Conservation (phyloP, 345 rosid species). For the Rhodamnia rubescens region DNA sequence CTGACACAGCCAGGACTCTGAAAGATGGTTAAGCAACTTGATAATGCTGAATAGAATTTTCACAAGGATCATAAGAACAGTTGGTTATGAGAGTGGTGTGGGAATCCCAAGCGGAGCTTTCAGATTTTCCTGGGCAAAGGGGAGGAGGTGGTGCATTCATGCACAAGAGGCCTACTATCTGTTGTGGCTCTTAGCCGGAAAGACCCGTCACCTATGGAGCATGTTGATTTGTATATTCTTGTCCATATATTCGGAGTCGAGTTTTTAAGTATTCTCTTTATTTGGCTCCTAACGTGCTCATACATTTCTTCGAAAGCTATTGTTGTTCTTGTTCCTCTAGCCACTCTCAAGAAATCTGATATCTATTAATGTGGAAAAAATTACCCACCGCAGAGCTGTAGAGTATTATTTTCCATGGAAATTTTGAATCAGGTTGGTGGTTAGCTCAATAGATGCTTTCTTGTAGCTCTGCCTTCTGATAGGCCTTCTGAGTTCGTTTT, state of each 20-base stretch:
- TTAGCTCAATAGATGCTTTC: too few species aligned
- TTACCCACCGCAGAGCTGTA: background rate
- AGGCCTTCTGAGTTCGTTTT: too few species aligned
- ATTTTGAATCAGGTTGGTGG: conserved; percentile 27
- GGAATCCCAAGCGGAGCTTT: background rate
- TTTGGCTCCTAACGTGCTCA: background rate
- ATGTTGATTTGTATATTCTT: background rate
- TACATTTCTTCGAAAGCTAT: background rate
- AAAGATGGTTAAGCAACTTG: background rate
- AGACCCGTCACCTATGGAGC: background rate
- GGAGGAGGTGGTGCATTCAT: background rate
- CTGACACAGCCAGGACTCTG: background rate
- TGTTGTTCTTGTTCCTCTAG: background rate
- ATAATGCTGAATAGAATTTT: background rate
- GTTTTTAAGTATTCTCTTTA: background rate
- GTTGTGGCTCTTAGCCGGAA: background rate
- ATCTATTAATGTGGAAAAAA: background rate
- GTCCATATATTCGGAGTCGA: background rate
- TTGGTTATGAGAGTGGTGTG: background rate
- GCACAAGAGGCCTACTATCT: background rate
- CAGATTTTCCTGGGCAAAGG: background rate
- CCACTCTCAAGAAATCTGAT: background rate
- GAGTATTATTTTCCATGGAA: conserved; percentile 17
- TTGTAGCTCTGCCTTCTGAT: too few species aligned
- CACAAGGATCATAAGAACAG: background rate